Conservation (phyloP, 176 grass and related monocot genomes). For the Oryza meyeriana region DNA sequence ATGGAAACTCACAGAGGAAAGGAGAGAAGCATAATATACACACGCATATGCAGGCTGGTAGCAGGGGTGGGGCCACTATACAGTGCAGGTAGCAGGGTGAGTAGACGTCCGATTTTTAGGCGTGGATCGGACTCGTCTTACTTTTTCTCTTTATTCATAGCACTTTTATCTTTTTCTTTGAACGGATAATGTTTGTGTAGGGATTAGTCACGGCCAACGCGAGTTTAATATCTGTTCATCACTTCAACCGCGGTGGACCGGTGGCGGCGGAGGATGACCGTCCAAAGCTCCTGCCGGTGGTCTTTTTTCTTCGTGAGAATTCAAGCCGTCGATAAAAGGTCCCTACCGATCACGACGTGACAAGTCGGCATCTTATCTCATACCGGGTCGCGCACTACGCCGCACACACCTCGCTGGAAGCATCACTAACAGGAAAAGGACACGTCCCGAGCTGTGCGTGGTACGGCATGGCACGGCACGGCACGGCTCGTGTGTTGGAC, state of each 20-base stretch:
- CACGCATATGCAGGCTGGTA: too few species aligned
- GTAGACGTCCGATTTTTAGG: too few species aligned
- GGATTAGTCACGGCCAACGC: neutral
- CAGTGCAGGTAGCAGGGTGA: too few species aligned
- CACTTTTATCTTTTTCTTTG: neutral
- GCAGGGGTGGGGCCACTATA: too few species aligned
- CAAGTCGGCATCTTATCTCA: constrained; percentile 2
- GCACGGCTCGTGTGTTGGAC: neutral
- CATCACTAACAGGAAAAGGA: neutral
- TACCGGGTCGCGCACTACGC: neutral
- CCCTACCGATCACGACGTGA: neutral
- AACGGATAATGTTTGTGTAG: neutral
- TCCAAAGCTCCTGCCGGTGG: neutral
- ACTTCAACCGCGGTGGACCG: neutral
- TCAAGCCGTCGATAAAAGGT: neutral
- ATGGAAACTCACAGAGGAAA: too few species aligned
- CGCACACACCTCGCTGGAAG: neutral
- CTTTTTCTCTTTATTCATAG: too few species aligned
- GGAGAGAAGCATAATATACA: too few species aligned
- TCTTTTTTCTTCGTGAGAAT: neutral
- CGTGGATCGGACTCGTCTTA: too few species aligned
- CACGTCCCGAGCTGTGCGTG: neutral
- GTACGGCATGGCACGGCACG: neutral
- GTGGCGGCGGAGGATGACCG: neutral
- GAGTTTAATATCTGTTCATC: neutral